Percentiles rank a stretch among this genome's conserved stretches.
These are phyloP conservation scores for Echria macrotheca DNA, from an alignment of 495 filamentous ascomycete genomes.

Conservation along the genomic window DNA sequence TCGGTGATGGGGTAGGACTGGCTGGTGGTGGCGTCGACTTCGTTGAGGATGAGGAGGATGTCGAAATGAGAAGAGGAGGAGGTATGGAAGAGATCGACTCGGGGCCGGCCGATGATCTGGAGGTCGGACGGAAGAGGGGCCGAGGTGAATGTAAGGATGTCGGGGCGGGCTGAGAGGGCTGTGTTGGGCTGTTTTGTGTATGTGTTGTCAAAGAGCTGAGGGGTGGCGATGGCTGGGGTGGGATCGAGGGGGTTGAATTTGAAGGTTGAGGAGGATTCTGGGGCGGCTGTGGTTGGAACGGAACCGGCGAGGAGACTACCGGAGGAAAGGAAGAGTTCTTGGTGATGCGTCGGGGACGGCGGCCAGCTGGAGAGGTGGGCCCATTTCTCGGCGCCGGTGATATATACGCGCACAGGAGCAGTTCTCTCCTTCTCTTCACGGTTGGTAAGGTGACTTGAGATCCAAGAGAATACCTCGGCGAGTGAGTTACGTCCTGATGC, in stretches of 20 bases:
- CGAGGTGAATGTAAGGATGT: slow-evolving; percentile 27
- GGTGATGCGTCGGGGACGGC: slow-evolving; percentile 4
- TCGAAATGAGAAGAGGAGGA: slow-evolving; percentile 28
- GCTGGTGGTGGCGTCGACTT: slow-evolving; percentile 24
- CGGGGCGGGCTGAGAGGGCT: slow-evolving; percentile 19
- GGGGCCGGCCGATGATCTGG: slow-evolving; percentile 22
- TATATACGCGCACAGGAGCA: not conserved
- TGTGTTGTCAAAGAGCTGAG: not conserved
- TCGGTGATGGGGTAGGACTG: slow-evolving; percentile 27
- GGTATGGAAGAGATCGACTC: slow-evolving; percentile 19
- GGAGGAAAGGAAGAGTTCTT: slow-evolving; percentile 20
- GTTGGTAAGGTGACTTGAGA: slow-evolving; percentile 13
- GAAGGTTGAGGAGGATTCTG: slow-evolving; percentile 19
- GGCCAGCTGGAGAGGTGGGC: slow-evolving; percentile 12
- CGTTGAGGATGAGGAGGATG: slow-evolving; percentile 27
- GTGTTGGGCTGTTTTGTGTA: too few relatives aligned
- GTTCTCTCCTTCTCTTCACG: not conserved
- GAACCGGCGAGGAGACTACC: slow-evolving; percentile 8
- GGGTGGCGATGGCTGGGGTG: slow-evolving; percentile 23
- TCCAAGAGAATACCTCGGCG: slow-evolving; percentile 4
- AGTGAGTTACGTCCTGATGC: not conserved
- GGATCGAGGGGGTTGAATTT: slow-evolving; percentile 27
- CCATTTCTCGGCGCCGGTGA: slow-evolving; percentile 15
- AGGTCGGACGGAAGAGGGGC: slow-evolving; percentile 22
- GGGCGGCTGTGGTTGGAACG: not conserved